phyloP scores from a whole-genome alignment of 768 basidiomycete species.

The Cubamyces lactineus region DNA sequence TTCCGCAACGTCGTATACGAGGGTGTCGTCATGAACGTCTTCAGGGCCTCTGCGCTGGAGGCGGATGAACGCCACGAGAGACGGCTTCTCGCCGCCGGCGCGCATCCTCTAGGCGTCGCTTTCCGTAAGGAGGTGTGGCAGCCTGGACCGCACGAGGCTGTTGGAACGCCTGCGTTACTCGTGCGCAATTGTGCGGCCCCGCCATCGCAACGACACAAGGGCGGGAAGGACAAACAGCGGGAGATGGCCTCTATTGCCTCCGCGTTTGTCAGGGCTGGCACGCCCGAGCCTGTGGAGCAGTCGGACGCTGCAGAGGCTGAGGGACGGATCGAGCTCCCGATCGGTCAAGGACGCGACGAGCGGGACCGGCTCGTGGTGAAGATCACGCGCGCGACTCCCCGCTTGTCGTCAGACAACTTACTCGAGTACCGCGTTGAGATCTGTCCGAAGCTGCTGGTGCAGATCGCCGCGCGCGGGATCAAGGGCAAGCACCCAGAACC shows the following conservation, averaged over 20 bases:
- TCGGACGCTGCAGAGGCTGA: neutral
- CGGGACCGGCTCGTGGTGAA: conserved; percentile 35
- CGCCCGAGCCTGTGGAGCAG: neutral
- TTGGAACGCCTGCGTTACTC: conserved; percentile 30
- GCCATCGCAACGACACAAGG: neutral
- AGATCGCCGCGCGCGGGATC: conserved; percentile 36
- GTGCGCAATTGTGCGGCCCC: conserved; percentile 27
- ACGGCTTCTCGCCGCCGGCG: conserved; percentile 27
- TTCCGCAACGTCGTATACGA: conserved; percentile 31
- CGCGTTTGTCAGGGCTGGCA: conserved; percentile 29
- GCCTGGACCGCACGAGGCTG: conserved; percentile 24
- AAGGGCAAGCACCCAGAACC: conserved; percentile 33
- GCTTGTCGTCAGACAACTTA: conserved; percentile 44
- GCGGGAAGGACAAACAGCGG: conserved; percentile 13
- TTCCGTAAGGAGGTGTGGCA: conserved; percentile 29
- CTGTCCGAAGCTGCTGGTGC: conserved; percentile 38
- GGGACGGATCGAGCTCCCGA: neutral
- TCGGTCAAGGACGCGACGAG: conserved; percentile 11
- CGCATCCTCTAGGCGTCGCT: conserved; percentile 1
- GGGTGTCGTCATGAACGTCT: conserved; percentile 27
- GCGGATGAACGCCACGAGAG: conserved; percentile 36
- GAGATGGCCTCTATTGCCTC: conserved; percentile 13
- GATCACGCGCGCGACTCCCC: conserved; percentile 41
- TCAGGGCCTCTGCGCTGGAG: conserved; percentile 34
- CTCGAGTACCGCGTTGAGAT: conserved; percentile 49